phyloP scores from a whole-genome alignment of 352 stramenopile species.

The Pythium insidiosum region DNA sequence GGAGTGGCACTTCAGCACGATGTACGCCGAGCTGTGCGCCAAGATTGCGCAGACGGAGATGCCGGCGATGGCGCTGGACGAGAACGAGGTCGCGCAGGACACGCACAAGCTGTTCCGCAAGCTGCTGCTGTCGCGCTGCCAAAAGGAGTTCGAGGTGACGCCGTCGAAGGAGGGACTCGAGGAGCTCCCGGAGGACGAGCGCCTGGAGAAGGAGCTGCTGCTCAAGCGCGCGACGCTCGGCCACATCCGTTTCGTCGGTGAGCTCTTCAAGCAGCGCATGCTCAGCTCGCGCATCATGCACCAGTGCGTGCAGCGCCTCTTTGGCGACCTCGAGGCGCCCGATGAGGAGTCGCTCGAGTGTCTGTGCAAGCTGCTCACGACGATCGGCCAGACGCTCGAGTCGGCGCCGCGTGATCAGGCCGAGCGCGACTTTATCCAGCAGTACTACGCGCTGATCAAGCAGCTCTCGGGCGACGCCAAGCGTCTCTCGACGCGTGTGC shows the following conservation, averaged over 20 bases:
- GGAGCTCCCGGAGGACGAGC: constrained; percentile 33
- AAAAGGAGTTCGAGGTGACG: constrained; percentile 92
- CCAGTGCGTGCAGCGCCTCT: constrained; percentile 78
- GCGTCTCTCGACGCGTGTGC: constrained; percentile 68
- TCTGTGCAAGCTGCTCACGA: constrained; percentile 91
- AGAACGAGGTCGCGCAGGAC: constrained; percentile 51
- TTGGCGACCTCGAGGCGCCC: constrained; percentile 65
- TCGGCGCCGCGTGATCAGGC: constrained; percentile 30
- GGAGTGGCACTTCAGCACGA: constrained; percentile 94
- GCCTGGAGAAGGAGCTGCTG: constrained; percentile 70
- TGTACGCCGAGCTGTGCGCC: constrained; percentile 94
- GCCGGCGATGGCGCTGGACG: constrained; percentile 61
- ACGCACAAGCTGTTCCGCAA: constrained; percentile 93
- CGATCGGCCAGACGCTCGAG: constrained; percentile 89
- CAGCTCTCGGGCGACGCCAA: constrained; percentile 54
- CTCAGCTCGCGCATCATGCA: constrained; percentile 95
- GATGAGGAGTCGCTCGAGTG: constrained; percentile 96
- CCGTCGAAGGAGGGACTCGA: constrained; percentile 65
- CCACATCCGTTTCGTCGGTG: constrained; percentile 95
- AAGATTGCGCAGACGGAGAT: constrained; percentile 88
- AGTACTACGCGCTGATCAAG: constrained; percentile 66
- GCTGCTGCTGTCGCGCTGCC: constrained; percentile 88
- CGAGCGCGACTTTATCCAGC: constrained; percentile 47
- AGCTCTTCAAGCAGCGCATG: constrained; percentile 94
- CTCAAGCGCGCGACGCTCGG: constrained; percentile 81